Evolutionary conservation across 352 stramenopile species (phyloP), one percentile per base, ranked within the genome.

Genomic region (Phytophthora fragariaefolia): DNA sequence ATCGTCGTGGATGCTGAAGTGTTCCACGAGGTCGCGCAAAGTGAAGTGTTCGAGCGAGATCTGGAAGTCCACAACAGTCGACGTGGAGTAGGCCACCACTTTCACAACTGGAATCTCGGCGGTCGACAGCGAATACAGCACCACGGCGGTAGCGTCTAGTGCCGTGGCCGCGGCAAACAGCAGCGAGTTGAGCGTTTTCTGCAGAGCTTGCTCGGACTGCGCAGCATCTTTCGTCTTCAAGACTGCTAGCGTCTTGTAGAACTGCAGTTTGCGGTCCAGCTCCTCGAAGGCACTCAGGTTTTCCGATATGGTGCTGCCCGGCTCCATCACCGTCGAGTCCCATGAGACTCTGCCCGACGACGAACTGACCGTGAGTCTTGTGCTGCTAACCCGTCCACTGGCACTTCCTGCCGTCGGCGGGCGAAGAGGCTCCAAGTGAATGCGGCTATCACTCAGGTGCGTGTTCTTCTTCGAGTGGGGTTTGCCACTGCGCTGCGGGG

Each of bases 371-470:
- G 55, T 74, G 42, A 83, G 58, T 20, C 63, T 63, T 5, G 63
- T 63, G 12, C 65, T 79, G 0, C 48, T 58, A 2, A 51, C 58
- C 6, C 63, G 66, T 3, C 53, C 63, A 13, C 15, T 22, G 40
- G 20, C 28, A 23, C 40, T 32, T 18, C 65, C 63, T 27, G 58
- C 71, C 30, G 77, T 83, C 9, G 75, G 70, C 2, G 82, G 79
- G 4, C 79, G 80, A 28, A 91, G 70, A 7, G 82, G 82, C 52
- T 91, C 82, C 17, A 91, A 63, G 45, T 89, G 82, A 47, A 91
- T 84, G 30, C 82, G 82, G 28, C 74, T 85, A 49, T 89, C 76
- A 34, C 70, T 82, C 17, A 73, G 63, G 23, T 79, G 72, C 17
- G 70, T 71, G 36, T 80, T 76, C 49, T 89, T 89, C 71, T 91